Evolutionary conservation across 805 yeast species (phyloP).

Genomic region (Candida maris): DNA sequence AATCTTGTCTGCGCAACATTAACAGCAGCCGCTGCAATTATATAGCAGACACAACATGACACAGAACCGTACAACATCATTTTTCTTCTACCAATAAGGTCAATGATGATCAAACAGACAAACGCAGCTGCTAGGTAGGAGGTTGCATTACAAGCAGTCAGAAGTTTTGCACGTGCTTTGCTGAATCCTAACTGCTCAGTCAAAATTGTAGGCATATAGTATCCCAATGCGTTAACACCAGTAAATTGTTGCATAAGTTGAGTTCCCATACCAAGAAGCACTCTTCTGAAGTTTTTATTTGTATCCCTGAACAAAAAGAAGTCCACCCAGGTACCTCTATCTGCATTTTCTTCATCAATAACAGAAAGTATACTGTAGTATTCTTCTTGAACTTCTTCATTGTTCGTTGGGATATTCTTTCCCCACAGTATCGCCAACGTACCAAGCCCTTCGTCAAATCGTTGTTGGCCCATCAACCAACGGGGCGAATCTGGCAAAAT

Average conservation of each 20-base stretch:
- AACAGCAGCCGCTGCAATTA: constrained; percentile 2
- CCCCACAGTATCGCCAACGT: constrained; percentile 32
- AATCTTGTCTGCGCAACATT: constrained; percentile 1
- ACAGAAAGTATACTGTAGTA: constrained; percentile 6
- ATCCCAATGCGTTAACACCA: constrained; percentile 55
- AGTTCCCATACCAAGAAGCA: constrained; percentile 39
- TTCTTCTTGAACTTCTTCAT: constrained; percentile 2
- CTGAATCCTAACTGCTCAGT: constrained; percentile 41
- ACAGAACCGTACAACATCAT: constrained; percentile 14
- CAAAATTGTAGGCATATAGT: constrained; percentile 54
- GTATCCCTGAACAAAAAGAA: constrained; percentile 26
- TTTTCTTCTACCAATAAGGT: constrained; percentile 37
- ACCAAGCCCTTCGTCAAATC: constrained; percentile 37
- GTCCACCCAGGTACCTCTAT: constrained; percentile 35
- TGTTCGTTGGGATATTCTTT: constrained; percentile 22
- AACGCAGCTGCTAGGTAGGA: constrained; percentile 29
- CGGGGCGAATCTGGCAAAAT: constrained; percentile 50
- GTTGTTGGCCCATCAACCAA: constrained; percentile 46
- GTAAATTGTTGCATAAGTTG: constrained; percentile 46
- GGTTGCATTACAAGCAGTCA: constrained; percentile 18
- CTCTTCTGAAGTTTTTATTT: constrained; percentile 44
- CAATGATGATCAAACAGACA: constrained; percentile 42
- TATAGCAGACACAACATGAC: constrained; percentile 4
- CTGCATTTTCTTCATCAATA: constrained; percentile 14
- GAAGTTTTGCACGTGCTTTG: constrained; percentile 37